Evolutionary conservation across 2,329 filamentous ascomycete genomes (phyloP).

Genomic region (Diaporthe nobilis): DNA sequence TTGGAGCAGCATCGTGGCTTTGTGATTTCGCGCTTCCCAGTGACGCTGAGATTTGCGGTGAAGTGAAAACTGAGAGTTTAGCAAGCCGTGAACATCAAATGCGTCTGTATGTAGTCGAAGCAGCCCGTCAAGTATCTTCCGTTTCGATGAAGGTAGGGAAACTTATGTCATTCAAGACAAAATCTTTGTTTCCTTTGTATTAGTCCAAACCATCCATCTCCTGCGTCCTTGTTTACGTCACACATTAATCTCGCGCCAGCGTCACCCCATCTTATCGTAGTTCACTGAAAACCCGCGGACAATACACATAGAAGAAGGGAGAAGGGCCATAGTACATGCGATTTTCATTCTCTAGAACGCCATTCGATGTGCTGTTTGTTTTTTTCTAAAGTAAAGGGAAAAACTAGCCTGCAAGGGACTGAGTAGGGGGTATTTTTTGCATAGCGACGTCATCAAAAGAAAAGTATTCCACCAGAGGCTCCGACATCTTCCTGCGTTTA

Average conservation of each 20-base stretch:
- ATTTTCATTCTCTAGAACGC: constrained; percentile 26
- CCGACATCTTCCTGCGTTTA: not conserved
- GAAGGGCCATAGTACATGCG: not conserved
- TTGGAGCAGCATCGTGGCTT: not conserved
- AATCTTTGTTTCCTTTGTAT: not conserved
- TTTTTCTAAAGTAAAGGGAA: constrained; percentile 11
- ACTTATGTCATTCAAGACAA: too few relatives aligned
- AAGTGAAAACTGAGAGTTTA: not conserved
- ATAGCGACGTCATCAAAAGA: constrained; percentile 26
- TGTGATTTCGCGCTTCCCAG: not conserved
- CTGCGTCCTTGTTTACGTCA: not conserved
- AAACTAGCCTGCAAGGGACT: constrained; percentile 35
- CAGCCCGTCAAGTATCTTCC: not conserved
- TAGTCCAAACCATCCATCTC: not conserved
- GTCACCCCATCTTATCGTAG: not conserved
- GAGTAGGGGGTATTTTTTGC: constrained; percentile 42
- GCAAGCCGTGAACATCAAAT: not conserved
- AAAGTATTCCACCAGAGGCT: not conserved
- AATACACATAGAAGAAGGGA: not conserved
- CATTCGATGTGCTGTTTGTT: constrained; percentile 25
- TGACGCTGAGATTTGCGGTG: not conserved
- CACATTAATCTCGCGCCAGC: not conserved
- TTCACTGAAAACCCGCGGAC: not conserved
- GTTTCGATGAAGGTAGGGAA: too few relatives aligned
- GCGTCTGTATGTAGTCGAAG: too few relatives aligned